Evolutionary conservation across 176 grass and related monocot genomes (phyloP).

Genomic region (Triticum turgidum): DNA sequence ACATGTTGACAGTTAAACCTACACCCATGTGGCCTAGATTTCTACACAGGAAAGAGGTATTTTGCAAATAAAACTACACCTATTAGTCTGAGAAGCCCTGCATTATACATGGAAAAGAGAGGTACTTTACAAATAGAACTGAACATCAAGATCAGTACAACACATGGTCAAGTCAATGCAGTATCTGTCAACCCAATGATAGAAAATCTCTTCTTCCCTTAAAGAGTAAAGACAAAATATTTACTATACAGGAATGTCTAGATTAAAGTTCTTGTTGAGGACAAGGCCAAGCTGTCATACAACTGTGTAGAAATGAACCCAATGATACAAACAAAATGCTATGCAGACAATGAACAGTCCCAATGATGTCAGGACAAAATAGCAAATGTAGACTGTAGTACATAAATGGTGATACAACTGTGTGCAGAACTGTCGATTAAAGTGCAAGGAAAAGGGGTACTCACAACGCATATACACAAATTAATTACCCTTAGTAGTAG

Average conservation of each 20-base stretch:
- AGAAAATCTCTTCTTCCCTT: neutral
- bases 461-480: neutral
- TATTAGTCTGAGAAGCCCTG: neutral
- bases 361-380: neutral
- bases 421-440: neutral
- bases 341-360: constrained; percentile 1
- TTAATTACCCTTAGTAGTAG: neutral
- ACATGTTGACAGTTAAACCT: neutral
- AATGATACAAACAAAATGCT: neutral
- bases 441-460: neutral
- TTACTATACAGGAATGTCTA: neutral
- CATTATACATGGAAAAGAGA: neutral
- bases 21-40: neutral
- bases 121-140: neutral
- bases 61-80: neutral
- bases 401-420: neutral
- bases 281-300: neutral
- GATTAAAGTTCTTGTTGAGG: neutral
- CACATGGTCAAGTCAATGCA: neutral
- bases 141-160: neutral
- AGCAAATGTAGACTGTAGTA: neutral
- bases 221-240: neutral
- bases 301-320: too few species aligned
- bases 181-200: neutral
- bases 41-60: neutral